Base-by-base conservation (phyloP, 257 asterid genomes). In the Solanum sitiens region DNA sequence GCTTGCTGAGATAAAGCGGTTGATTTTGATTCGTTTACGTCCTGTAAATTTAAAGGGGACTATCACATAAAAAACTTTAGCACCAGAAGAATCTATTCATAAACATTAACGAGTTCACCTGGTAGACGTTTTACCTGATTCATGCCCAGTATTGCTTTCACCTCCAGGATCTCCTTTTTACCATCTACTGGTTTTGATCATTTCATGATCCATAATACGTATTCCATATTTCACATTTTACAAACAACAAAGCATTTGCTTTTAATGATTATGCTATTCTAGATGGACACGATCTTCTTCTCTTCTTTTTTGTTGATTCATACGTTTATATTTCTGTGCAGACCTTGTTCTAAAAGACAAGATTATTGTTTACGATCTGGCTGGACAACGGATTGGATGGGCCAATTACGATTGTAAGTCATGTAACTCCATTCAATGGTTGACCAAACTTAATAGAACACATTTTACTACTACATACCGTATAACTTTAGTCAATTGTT, bases 271-370 rank as follows among this genome's bases (percentile, higher is more conserved):
- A 75, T 0, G 8, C 40, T 35, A 37, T 44, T 85, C 37, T 74
- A 42, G 53, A 32, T 70, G 80, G 59, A 68, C 27, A 35, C 32
- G 6, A 8, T 45, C 7, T 30, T 25, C 8, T 86, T 30, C 42
- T 42, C 67, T 20, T 39, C 33, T 70, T 16, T 56, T 85, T 86
- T 23, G 47, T 21, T 45, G 53, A 72, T 71, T 83, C 67, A 61
- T 53, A 32, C 11, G 86, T 82, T 47, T 11, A 53, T 37, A 5
- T 86, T 15, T 86, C 12, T 82, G 8, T 91, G 88, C 94, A 96
- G 99, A 97, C 91, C 96, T 97, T 70, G 98, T 97, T 77, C 89
- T 97, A 91, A 93, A 97, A 91, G 98, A 97, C 91, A 97, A 97
- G 91, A 91, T 96, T 12, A 91, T 97, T 27, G 98, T 95, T 35